Conservation (phyloP, 2,329 filamentous ascomycete species). For the Emericellopsis cladophorae region DNA sequence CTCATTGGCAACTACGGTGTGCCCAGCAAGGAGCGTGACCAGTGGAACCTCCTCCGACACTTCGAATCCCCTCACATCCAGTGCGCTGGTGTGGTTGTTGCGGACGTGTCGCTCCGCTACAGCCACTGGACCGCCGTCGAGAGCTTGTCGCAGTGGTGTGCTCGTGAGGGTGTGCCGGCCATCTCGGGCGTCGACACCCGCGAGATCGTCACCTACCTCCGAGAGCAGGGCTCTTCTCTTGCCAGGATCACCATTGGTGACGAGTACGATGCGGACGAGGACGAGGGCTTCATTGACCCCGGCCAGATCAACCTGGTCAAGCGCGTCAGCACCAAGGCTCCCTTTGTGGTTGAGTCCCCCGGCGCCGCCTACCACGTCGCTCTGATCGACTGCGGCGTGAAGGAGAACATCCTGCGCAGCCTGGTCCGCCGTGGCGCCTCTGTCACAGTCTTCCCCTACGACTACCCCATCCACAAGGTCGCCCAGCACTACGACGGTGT, state of each 20-base stretch:
- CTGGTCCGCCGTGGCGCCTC: slow-evolving; percentile 84
- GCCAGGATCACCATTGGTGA: slow-evolving; percentile 91
- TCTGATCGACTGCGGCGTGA: slow-evolving; percentile 94
- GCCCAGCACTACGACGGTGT: slow-evolving; percentile 96
- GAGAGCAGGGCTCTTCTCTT: slow-evolving; percentile 92
- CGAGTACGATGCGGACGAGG: slow-evolving; percentile 96
- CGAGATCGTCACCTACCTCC: slow-evolving; percentile 87
- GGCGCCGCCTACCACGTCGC: slow-evolving; percentile 82
- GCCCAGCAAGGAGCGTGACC: slow-evolving; percentile 71
- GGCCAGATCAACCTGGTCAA: slow-evolving; percentile 94
- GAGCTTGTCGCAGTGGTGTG: slow-evolving; percentile 86
- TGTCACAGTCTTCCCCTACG: slow-evolving; percentile 88
- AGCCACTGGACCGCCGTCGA: slow-evolving; percentile 99
- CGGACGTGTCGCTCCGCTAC: slow-evolving; percentile 86
- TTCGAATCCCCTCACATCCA: slow-evolving; percentile 98
- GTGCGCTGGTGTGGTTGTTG: slow-evolving; percentile 88
- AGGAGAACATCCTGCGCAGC: slow-evolving; percentile 98
- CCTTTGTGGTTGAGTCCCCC: slow-evolving; percentile 83
- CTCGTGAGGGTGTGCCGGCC: slow-evolving; percentile 86
- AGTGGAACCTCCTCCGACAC: slow-evolving; percentile 87
- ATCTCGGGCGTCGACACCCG: slow-evolving; percentile 96
- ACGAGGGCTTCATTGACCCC: slow-evolving; percentile 90
- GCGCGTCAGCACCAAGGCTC: slow-evolving; percentile 94
- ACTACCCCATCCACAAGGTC: slow-evolving; percentile 97
- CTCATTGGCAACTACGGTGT: slow-evolving; percentile 98